Evolutionary conservation across 129 eudicot genomes (phyloP).

Genomic region (Lactuca saligna): DNA sequence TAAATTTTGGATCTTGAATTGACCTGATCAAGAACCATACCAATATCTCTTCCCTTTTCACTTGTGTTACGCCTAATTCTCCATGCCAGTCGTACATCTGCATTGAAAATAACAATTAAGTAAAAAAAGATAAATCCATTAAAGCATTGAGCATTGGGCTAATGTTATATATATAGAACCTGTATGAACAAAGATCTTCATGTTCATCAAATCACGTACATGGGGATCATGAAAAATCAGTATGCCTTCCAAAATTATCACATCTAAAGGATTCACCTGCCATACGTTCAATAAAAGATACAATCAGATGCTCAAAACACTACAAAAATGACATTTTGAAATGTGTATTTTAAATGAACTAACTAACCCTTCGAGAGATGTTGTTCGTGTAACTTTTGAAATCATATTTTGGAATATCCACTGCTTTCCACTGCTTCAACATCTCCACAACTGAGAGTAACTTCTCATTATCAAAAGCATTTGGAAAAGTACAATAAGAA

Average conservation of each 20-base stretch:
- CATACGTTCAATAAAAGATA: slow-evolving; percentile 19
- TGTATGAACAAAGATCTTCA: slow-evolving; percentile 98
- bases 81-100: slow-evolving; percentile 97
- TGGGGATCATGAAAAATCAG: slow-evolving; percentile 89
- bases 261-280: slow-evolving; percentile 96
- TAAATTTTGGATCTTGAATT: slow-evolving; percentile 10
- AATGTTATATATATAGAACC: slow-evolving; percentile 47
- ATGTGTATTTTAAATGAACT: slow-evolving; percentile 6
- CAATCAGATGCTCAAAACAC: background rate
- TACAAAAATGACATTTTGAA: slow-evolving; percentile 12
- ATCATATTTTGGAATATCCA: no score
- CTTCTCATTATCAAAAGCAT: no score
- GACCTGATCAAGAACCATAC: slow-evolving; percentile 92
- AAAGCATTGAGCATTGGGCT: background rate
- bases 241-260: slow-evolving; percentile 90
- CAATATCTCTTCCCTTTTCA: slow-evolving; percentile 84
- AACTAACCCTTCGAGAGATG: no score
- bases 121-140: background rate
- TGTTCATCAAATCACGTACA: slow-evolving; percentile 78
- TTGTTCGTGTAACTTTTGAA: no score
- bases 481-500: no score
- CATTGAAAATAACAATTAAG: slow-evolving; percentile 53
- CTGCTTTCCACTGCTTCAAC: no score
- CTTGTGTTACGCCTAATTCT: slow-evolving; percentile 96
- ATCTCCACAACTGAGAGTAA: no score